Evolutionary conservation across 2,329 filamentous ascomycete species (phyloP), one percentile per base, ranked within the genome.

Genomic region (Venturia aucupariae): DNA sequence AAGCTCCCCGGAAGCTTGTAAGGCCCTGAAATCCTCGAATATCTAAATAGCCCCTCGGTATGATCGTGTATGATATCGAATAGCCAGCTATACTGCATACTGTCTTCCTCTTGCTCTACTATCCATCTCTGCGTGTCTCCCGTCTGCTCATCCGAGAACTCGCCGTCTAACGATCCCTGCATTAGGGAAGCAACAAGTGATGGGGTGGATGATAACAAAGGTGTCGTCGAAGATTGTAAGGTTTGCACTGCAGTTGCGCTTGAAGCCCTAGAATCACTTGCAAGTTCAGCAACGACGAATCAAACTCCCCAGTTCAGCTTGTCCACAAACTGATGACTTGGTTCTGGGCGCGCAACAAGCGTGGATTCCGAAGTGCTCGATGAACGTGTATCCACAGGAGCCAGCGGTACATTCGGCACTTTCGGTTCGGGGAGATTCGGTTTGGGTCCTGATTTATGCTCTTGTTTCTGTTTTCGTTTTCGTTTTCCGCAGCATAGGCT

Each of bases 21-120:
- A 11, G 51, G 27, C 13, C 51, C 27, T 30, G 51, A 32, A 19
- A 57, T 17, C 51, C 51, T 57, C 30, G 51, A 57, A 57, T 62
- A 48, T 30, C 42, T 51, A 22, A 62, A 51, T 1, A 62, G 41
- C 8, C 62, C 62, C 11, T 46, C 51, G 4, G 62, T 55, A 42
- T 63, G 51, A 57, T 63, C 62, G 17, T 63, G 62, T 55, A 63
- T 55, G 24, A 63, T 63, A 59, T 63, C 62, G 17, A 63, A 57
- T 30, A 63, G 48, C 62, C 62, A 63, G 51, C 41, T 57, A 38
- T 63, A 63, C 4, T 30, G 27, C 15, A 57, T 6, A 57, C 51
- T 35, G 7, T 57, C 27, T 8, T 55, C 51, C 19, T 57, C 51
- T 8, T 55, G 27, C 19, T 57, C 51, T 13, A 35, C 7, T 3